Conservation (phyloP, 2,329 filamentous ascomycete genomes). For the Aspergillus novoparasiticus region DNA sequence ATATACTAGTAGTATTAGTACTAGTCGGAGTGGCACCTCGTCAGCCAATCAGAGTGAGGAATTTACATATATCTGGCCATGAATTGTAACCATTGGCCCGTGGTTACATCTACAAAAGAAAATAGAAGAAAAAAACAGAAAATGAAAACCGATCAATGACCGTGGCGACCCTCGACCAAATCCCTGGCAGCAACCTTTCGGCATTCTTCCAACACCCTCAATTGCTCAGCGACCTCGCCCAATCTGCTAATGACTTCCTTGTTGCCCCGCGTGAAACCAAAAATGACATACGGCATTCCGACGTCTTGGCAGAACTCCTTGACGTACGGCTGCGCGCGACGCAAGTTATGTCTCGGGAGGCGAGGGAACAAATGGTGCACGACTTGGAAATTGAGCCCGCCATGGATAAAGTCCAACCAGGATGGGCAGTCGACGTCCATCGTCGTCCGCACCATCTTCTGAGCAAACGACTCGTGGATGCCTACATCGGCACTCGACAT, state of each 20-base stretch:
- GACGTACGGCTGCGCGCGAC: constrained; percentile 72
- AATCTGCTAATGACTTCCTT: constrained; percentile 75
- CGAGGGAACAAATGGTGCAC: constrained; percentile 85
- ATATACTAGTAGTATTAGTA: no score
- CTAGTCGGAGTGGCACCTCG: no score
- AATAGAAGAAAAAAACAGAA: no score
- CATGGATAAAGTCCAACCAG: constrained; percentile 89
- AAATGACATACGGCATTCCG: constrained; percentile 80
- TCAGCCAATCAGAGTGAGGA: no score
- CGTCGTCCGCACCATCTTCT: constrained; percentile 87
- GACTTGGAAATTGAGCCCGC: constrained; percentile 85
- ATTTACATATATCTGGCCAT: no score
- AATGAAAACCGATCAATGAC: no score
- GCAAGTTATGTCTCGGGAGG: constrained; percentile 81
- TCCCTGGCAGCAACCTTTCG: constrained; percentile 48
- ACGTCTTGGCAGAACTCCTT: constrained; percentile 81
- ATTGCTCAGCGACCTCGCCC: constrained; percentile 78
- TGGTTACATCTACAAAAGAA: no score
- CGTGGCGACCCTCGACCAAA: no score
- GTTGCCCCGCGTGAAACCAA: constrained; percentile 83
- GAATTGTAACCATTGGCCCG: no score
- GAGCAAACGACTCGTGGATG: constrained; percentile 80
- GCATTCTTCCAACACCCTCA: constrained; percentile 75
- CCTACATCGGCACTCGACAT: constrained; percentile 91
- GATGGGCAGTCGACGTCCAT: constrained; percentile 89